A percentile compares a stretch with the other conserved stretches of the same genome.
Evolutionary conservation across 805 yeast genomes (phyloP).

Genomic region (Naumovozyma castellii): DNA sequence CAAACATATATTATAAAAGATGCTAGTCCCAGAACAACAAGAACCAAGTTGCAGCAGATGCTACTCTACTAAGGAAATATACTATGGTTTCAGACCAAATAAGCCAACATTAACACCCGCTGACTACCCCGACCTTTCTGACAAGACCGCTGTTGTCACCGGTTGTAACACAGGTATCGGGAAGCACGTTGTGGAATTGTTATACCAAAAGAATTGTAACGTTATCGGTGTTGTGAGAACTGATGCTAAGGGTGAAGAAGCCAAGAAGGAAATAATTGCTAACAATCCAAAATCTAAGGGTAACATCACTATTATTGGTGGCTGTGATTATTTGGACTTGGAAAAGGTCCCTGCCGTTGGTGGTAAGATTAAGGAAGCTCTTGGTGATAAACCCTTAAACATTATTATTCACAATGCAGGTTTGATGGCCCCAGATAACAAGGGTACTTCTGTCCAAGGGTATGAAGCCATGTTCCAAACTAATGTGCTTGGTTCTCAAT

Average conservation of each 20-base stretch:
- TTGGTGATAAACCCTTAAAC: conserved; percentile 18
- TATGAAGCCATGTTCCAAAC: conserved; percentile 32
- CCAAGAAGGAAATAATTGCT: conserved; percentile 23
- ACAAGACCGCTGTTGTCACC: conserved; percentile 33
- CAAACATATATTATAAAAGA: too few species aligned
- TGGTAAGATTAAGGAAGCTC: conserved; percentile 8
- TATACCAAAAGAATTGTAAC: conserved; percentile 29
- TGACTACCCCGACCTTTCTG: conserved; percentile 31
- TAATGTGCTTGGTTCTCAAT: conserved; percentile 32
- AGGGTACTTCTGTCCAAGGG: conserved; percentile 28
- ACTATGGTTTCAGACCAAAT: conserved; percentile 20
- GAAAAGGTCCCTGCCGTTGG: conserved; percentile 28
- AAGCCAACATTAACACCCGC: conserved; percentile 25
- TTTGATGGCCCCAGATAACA: conserved; percentile 25
- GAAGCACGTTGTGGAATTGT: conserved; percentile 17
- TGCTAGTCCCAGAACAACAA: conserved; percentile 6
- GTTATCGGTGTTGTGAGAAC: conserved; percentile 30
- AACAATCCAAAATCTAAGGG: conserved; percentile 23
- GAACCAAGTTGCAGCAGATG: conserved; percentile 17
- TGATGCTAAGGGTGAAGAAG: conserved; percentile 27
- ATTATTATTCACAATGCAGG: conserved; percentile 34
- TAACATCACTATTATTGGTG: conserved; percentile 16
- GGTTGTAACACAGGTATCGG: conserved; percentile 35
- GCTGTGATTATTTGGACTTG: conserved; percentile 35
- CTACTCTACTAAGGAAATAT: conserved; percentile 10